phyloP scores from a whole-genome alignment of 192 early-diverging fungal species.

The Backusella luteola region DNA sequence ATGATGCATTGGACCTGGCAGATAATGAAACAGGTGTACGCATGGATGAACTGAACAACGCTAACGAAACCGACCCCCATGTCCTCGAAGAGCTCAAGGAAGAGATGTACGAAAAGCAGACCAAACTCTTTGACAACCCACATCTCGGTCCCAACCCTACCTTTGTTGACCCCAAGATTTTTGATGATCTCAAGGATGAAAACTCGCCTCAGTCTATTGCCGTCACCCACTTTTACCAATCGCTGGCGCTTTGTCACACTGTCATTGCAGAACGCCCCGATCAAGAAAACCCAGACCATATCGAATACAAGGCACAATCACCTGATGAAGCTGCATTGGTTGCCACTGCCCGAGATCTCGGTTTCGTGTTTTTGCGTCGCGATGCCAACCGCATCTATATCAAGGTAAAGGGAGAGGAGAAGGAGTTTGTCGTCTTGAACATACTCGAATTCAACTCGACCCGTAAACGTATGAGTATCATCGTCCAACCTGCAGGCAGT shows the following conservation, averaged over 20 bases:
- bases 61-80: constrained; percentile 34
- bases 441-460: constrained; percentile 91
- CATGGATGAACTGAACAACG: constrained; percentile 3
- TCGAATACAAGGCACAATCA: constrained; percentile 90
- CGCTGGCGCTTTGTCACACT: constrained; percentile 87
- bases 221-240: constrained; percentile 78
- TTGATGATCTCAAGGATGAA: constrained; percentile 56
- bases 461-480: constrained; percentile 96
- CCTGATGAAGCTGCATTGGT: constrained; percentile 96
- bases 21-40: constrained; percentile 27
- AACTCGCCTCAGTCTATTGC: constrained; percentile 53
- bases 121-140: constrained; percentile 55
- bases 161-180: constrained; percentile 69
- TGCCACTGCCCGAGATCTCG: constrained; percentile 78
- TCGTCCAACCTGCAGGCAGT: constrained; percentile 71
- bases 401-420: constrained; percentile 72
- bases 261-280: constrained; percentile 64
- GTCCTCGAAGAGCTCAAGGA: constrained; percentile 34
- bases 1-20: not conserved
- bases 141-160: constrained; percentile 63
- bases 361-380: constrained; percentile 80
- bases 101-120: constrained; percentile 60
- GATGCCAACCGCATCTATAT: constrained; percentile 61
- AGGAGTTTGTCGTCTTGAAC: constrained; percentile 63
- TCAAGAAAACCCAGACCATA: constrained; percentile 39